Evolutionary conservation across 176 grass and related monocot genomes (phyloP).

Genomic region (Triticum urartu): DNA sequence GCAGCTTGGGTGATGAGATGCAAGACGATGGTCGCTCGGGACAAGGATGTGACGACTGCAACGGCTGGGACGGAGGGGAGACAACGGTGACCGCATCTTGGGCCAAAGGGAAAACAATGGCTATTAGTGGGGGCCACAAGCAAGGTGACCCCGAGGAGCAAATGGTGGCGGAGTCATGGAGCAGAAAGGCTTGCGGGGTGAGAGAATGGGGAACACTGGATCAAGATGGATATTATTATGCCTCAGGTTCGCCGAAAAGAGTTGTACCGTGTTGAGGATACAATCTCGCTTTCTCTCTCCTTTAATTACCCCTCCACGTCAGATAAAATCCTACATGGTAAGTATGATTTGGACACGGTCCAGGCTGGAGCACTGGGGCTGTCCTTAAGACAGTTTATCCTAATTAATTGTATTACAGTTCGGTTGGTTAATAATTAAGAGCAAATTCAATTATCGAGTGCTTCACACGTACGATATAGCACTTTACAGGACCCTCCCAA

Average conservation of each 20-base stretch:
- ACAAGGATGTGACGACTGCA: neutral
- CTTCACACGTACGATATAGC: neutral
- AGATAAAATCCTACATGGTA: neutral
- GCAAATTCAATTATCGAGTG: neutral
- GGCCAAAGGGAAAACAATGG: neutral
- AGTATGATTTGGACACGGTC: neutral
- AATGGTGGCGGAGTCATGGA: neutral
- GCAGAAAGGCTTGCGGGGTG: neutral
- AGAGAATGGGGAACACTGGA: neutral
- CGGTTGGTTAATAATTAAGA: neutral
- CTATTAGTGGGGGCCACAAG: neutral
- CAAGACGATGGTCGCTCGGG: neutral
- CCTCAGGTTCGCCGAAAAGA: neutral
- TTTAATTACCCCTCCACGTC: neutral
- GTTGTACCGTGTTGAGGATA: neutral
- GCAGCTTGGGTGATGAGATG: neutral
- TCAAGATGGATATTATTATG: neutral
- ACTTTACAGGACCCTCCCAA: neutral
- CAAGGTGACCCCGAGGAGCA: neutral
- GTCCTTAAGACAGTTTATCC: neutral
- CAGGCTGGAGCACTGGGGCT: neutral
- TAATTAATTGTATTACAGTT: neutral
- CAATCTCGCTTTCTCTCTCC: neutral
- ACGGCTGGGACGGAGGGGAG: neutral
- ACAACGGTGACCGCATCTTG: neutral